Conservation (phyloP, 2,329 filamentous ascomycete genomes). For the Aspergillus eucalypticola region DNA sequence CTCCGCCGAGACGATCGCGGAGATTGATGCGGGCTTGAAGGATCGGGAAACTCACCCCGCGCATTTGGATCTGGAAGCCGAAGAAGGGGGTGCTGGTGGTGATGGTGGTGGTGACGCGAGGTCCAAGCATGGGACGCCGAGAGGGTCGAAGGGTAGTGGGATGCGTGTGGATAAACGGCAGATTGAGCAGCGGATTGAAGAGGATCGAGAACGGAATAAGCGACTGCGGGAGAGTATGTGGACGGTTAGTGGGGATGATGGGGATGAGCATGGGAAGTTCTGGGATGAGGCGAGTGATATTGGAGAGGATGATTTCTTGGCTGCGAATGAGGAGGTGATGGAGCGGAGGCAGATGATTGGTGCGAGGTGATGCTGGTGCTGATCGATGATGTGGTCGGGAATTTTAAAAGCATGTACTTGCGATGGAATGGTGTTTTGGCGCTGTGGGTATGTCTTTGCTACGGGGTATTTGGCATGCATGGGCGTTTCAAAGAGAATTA, state of each 20-base stretch:
- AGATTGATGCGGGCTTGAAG: conserved; percentile 81
- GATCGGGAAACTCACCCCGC: conserved; percentile 69
- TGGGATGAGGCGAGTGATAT: conserved; percentile 88
- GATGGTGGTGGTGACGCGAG: conserved; percentile 23
- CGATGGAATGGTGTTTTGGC: background rate
- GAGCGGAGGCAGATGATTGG: conserved; percentile 53
- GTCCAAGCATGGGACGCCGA: conserved; percentile 32
- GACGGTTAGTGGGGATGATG: conserved; percentile 69
- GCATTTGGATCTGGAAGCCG: conserved; percentile 51
- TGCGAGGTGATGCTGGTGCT: conserved; percentile 13
- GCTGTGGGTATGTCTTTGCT: background rate
- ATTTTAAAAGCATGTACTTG: background rate
- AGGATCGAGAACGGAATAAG: conserved; percentile 94
- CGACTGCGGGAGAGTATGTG: conserved; percentile 87
- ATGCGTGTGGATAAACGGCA: conserved; percentile 75
- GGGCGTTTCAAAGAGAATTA: background rate
- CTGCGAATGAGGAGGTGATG: conserved; percentile 71
- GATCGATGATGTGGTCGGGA: background rate
- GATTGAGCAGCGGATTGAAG: conserved; percentile 94
- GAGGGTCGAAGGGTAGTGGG: conserved; percentile 37
- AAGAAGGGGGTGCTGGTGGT: conserved; percentile 15
- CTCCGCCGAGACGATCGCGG: conserved; percentile 69
- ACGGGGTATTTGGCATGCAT: background rate
- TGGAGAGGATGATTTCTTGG: conserved; percentile 79
- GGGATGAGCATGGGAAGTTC: conserved; percentile 74